Evolutionary conservation across 345 rosid species (phyloP).

Genomic region (Noccaea bulbosa): DNA sequence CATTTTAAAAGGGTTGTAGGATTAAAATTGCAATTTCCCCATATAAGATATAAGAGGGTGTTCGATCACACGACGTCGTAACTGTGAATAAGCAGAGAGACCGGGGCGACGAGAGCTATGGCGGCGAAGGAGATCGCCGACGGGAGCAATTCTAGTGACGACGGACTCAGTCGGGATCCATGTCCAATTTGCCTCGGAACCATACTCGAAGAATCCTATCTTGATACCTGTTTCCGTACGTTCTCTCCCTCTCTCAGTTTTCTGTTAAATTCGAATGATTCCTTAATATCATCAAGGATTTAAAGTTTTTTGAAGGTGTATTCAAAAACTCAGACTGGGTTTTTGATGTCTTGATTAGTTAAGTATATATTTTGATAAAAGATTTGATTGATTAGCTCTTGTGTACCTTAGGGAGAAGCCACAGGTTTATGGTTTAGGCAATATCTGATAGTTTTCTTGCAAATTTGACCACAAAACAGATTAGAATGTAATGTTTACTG

Average conservation of each 20-base stretch:
- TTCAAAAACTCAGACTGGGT: too few relatives aligned
- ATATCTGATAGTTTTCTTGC: too few relatives aligned
- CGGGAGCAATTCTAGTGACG: conserved; percentile 15
- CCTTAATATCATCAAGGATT: background rate
- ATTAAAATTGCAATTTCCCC: background rate
- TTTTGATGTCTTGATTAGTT: too few relatives aligned
- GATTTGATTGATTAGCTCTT: conserved; percentile 10
- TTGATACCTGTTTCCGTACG: conserved; percentile 86
- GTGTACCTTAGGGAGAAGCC: background rate
- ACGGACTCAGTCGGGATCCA: conserved; percentile 45
- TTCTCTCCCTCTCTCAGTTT: conserved; percentile 15
- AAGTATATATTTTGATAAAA: background rate
- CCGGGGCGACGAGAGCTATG: conserved; percentile 15
- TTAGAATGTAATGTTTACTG: background rate
- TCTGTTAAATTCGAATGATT: background rate
- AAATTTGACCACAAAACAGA: background rate
- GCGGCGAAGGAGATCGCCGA: conserved; percentile 39
- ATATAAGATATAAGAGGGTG: background rate
- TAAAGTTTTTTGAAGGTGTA: too few relatives aligned
- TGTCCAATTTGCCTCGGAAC: conserved; percentile 87
- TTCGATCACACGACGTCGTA: conserved; percentile 14
- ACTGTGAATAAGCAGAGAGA: background rate
- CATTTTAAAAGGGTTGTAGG: background rate
- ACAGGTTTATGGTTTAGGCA: conserved; percentile 9
- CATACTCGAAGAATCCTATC: conserved; percentile 62